A percentile compares a stretch with the other conserved stretches of the same genome.
These are phyloP conservation scores for Globisporangium solare DNA, from an alignment of 352 stramenopile genomes.

Conservation along the genomic window DNA sequence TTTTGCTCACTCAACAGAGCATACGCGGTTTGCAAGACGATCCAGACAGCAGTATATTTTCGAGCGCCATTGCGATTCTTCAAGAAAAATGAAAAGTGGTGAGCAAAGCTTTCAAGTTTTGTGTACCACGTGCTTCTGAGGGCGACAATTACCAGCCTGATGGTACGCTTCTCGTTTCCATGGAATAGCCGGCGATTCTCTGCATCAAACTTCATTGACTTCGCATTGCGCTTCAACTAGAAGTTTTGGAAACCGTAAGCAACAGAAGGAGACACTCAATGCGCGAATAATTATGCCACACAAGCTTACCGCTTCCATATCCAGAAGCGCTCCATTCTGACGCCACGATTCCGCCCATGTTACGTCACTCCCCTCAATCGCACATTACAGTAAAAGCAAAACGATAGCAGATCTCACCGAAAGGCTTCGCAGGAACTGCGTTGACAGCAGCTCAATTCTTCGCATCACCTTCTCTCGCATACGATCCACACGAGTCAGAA, in stretches of 20 bases:
- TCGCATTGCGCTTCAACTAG: slow-evolving; percentile 51
- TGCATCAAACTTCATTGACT: slow-evolving; percentile 58
- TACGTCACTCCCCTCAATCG: not conserved
- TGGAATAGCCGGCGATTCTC: slow-evolving; percentile 50
- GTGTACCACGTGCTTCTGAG: too few relatives aligned
- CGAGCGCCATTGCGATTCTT: slow-evolving; percentile 55
- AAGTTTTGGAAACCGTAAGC: not conserved
- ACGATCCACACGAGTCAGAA: not conserved
- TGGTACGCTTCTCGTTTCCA: slow-evolving; percentile 42
- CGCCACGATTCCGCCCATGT: not conserved
- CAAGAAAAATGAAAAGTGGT: not conserved
- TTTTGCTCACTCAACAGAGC: slow-evolving; percentile 68
- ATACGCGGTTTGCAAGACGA: slow-evolving; percentile 77
- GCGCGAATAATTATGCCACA: too few relatives aligned
- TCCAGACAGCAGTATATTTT: slow-evolving; percentile 80
- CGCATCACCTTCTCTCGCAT: slow-evolving; percentile 33
- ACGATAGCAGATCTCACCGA: slow-evolving; percentile 20
- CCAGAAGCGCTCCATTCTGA: slow-evolving; percentile 42
- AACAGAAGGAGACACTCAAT: not conserved
- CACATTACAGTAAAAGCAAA: not conserved
- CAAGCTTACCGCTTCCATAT: slow-evolving; percentile 51
- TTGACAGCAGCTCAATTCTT: slow-evolving; percentile 51
- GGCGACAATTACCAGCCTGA: slow-evolving; percentile 44
- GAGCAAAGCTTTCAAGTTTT: not conserved
- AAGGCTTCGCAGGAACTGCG: slow-evolving; percentile 52